Conservation (phyloP, 768 basidiomycete species). For the Rhodotorula graminis region DNA sequence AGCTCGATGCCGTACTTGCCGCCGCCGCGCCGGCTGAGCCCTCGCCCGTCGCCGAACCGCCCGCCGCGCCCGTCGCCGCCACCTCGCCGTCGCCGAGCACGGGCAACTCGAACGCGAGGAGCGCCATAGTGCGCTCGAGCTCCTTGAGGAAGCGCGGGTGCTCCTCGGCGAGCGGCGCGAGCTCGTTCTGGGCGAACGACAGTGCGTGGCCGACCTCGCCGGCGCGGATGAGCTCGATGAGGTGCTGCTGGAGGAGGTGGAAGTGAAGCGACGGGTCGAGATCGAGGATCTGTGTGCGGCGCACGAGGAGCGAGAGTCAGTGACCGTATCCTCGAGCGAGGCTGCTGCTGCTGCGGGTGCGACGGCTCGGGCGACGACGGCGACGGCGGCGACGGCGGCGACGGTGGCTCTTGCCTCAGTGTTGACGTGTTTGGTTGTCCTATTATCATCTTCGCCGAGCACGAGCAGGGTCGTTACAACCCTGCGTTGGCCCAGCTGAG, state of each 20-base stretch:
- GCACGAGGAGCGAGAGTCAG: not conserved
- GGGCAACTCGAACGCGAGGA: conserved; percentile 57
- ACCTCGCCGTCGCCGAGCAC: conserved; percentile 8
- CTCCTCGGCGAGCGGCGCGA: conserved; percentile 92
- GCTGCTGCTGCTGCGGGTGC: not conserved
- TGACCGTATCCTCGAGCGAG: not conserved
- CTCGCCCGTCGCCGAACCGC: not conserved
- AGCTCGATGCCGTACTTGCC: not conserved
- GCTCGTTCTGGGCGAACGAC: conserved; percentile 83
- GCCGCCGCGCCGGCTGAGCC: too few species aligned
- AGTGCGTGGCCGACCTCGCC: conserved; percentile 73
- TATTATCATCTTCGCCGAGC: conserved; percentile 37
- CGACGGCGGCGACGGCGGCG: not conserved
- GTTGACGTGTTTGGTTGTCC: conserved; percentile 38
- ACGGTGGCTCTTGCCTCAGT: conserved; percentile 33
- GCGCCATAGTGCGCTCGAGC: conserved; percentile 88
- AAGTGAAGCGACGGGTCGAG: conserved; percentile 91
- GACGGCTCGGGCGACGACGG: not conserved
- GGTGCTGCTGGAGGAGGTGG: conserved; percentile 87
- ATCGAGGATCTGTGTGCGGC: conserved; percentile 73
- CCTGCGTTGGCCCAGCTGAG: conserved; percentile 34
- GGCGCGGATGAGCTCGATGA: conserved; percentile 89
- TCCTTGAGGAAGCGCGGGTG: conserved; percentile 87
- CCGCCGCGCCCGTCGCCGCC: conserved; percentile 1
- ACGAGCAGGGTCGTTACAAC: conserved; percentile 23